Evolutionary conservation across 1,284 basidiomycete genomes (phyloP), one percentile per base, ranked within the genome.

Genomic region (Volvariella surrecta): DNA sequence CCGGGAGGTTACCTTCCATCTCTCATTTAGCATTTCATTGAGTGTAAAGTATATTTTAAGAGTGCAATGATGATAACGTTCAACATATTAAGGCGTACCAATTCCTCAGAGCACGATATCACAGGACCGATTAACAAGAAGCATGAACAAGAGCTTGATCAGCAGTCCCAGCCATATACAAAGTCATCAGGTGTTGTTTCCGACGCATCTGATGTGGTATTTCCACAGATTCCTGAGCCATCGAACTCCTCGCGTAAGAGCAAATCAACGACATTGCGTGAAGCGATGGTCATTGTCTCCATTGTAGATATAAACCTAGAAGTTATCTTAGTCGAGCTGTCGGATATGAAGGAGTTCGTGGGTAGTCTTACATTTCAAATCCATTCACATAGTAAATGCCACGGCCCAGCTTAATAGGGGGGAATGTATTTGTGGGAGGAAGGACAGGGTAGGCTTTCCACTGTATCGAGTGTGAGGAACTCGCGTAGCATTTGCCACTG

Each of bases 321-420:
- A 11, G 24, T 28, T 28, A 43, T 40, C 6, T 32, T 37, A n/a
- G 4, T 22, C 53, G 32, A 54, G 48, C 31, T 35, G 40, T n/a
- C n/a, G n/a, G 40, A 13, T 30, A 39, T 31, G 30, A 31, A 19
- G 16, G 50, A 32, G 42, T 37, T 39, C 32, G 42, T 19, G 44
- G 32, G 16, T 15, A 21, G 34, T 76, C 78, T 59, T 63, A 83
- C 70, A 83, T 81, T 64, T 97, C 92, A 53, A 95, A 84, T 0
- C 89, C 77, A 50, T 93, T 94, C 37, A 93, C 80, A 56, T 95
- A 95, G 67, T 87, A 93, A 43, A 97, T 68, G 2, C 84, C 83
- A 38, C 73, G 66, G 45, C 80, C 80, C 2, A 92, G 73, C 58
- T 80, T 79, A 42, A 93, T 69, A 0, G 87, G 81, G 13, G 91